These are phyloP conservation scores for Schizosaccharomyces cryophilus DNA, from an alignment of 805 yeast species.

Conservation along the genomic window DNA sequence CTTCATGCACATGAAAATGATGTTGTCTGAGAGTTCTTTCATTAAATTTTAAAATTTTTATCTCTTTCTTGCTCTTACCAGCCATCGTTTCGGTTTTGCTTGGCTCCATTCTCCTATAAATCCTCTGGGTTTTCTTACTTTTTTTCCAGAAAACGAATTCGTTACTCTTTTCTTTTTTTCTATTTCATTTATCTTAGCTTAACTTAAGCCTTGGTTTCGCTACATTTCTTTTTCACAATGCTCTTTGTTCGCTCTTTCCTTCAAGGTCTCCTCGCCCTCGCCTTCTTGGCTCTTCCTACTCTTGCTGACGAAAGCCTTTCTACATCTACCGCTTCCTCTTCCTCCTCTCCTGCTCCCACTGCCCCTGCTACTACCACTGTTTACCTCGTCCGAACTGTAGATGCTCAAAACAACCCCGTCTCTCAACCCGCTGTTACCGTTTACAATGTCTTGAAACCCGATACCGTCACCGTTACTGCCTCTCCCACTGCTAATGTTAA, in stretches of 20 bases:
- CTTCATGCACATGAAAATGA: too few relatives aligned
- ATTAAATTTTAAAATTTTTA: too few relatives aligned
- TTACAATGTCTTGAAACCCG: neutral
- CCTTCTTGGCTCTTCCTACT: neutral
- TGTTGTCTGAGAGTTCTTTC: too few relatives aligned
- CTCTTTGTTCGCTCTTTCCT: neutral
- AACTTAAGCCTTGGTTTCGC: neutral
- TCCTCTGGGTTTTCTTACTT: too few relatives aligned
- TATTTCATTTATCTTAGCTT: neutral
- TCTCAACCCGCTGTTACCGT: neutral
- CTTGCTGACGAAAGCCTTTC: neutral
- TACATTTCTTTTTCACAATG: neutral
- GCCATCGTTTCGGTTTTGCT: too few relatives aligned
- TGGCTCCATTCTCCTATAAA: too few relatives aligned
- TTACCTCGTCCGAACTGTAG: neutral
- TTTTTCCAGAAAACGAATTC: too few relatives aligned
- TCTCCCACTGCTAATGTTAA: conserved; percentile 3
- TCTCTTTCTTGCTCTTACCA: too few relatives aligned
- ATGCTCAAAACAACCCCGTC: neutral
- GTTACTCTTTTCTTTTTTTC: neutral
- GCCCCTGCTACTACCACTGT: neutral
- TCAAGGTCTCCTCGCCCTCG: neutral
- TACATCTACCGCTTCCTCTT: neutral
- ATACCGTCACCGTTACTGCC: neutral
- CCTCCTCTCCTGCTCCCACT: neutral